Evolutionary conservation across 495 filamentous ascomycete species (phyloP).

Genomic region (Astrocystis sublimbata): DNA sequence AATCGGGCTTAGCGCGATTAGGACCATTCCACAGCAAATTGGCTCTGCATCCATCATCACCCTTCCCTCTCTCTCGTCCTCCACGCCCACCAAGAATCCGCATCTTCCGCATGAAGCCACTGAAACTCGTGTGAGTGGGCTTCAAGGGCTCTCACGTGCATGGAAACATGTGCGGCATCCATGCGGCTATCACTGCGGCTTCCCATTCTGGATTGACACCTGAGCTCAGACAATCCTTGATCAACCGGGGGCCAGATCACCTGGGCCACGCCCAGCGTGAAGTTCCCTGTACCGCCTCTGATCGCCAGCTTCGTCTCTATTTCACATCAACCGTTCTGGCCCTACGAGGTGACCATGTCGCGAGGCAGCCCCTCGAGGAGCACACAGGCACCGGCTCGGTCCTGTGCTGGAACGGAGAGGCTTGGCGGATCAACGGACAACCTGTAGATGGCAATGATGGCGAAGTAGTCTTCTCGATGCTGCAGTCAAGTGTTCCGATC

Average conservation of each 20-base stretch:
- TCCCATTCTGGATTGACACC: conserved; percentile 26
- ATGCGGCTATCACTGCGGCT: conserved; percentile 36
- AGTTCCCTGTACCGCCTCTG: conserved; percentile 22
- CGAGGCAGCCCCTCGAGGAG: conserved; percentile 72
- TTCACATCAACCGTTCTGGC: conserved; percentile 85
- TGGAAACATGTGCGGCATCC: conserved; percentile 52
- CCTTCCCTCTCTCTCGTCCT: background rate
- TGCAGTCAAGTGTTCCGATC: conserved; percentile 51
- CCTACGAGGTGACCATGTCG: conserved; percentile 71
- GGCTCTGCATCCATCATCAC: background rate
- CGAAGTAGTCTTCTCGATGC: conserved; percentile 63
- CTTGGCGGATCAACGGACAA: conserved; percentile 69
- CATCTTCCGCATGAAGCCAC: background rate
- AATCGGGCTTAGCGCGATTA: background rate
- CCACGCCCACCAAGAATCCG: background rate
- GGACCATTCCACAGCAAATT: background rate
- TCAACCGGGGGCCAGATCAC: conserved; percentile 55
- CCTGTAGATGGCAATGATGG: conserved; percentile 69
- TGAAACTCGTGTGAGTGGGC: background rate
- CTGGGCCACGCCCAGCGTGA: conserved; percentile 41
- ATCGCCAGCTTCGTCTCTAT: conserved; percentile 48
- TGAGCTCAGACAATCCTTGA: conserved; percentile 35
- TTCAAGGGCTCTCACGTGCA: background rate
- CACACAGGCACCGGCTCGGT: conserved; percentile 58
- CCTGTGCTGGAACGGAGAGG: conserved; percentile 99